Conservation (phyloP, 108 stramenopile species). For the Fragilaria radians region DNA sequence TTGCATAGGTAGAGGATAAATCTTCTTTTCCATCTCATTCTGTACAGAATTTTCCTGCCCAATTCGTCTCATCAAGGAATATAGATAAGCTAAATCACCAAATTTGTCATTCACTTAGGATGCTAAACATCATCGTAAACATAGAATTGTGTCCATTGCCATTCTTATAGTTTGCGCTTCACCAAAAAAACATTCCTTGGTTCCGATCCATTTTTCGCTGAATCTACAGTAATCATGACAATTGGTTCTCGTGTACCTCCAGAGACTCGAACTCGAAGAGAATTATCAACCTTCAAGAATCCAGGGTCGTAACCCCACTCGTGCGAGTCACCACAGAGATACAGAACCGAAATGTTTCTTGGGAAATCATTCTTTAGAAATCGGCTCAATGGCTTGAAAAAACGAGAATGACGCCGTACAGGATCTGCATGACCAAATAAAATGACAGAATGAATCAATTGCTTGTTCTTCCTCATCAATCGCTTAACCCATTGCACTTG, state of each 20-base stretch:
- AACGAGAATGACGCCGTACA: not conserved
- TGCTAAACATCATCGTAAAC: no score
- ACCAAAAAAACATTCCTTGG: not conserved
- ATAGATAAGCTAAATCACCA: no score
- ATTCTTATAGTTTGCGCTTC: not conserved
- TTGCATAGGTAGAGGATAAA: no score
- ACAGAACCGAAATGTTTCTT: not conserved
- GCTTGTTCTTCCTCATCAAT: not conserved
- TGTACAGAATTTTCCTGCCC: no score
- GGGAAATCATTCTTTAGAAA: not conserved
- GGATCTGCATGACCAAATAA: not conserved
- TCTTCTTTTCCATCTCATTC: no score
- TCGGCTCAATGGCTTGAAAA: not conserved
- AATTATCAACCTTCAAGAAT: not conserved
- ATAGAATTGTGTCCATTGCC: no score
- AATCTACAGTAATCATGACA: not conserved
- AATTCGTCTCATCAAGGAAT: no score
- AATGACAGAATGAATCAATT: not conserved
- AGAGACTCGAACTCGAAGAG: not conserved
- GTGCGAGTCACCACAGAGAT: not conserved
- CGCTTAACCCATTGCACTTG: slow-evolving; percentile 20
- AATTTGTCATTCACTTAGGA: no score
- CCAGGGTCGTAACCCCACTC: not conserved
- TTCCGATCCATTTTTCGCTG: not conserved
- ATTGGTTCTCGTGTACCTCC: not conserved